A percentile compares a stretch with the other conserved stretches of the same genome.
phyloP scores from a whole-genome alignment of 2,329 filamentous ascomycete genomes.

The Lasiodiplodia hormozganensis region DNA sequence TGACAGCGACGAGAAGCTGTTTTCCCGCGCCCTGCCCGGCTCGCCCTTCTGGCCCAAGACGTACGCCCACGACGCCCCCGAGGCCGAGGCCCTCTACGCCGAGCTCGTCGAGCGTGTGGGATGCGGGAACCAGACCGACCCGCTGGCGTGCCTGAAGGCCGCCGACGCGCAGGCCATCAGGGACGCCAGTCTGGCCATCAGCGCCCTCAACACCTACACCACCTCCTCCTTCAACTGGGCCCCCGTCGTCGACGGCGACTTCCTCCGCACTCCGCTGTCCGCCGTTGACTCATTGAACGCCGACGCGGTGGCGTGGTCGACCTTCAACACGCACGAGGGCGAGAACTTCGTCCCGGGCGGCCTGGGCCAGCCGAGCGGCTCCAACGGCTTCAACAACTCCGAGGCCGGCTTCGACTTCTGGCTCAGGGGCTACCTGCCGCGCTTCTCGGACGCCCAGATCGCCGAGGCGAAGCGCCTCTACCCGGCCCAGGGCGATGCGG shows the following conservation, averaged over 20 bases:
- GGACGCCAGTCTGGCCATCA: constrained; percentile 59
- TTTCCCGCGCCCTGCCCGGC: constrained; percentile 58
- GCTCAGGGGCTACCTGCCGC: constrained; percentile 62
- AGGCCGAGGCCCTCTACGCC: constrained; percentile 61
- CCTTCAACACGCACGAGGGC: constrained; percentile 69
- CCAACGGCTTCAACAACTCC: constrained; percentile 59
- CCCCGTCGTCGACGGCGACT: constrained; percentile 64
- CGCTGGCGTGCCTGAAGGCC: constrained; percentile 60
- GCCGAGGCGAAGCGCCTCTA: constrained; percentile 54
- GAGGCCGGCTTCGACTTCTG: constrained; percentile 58
- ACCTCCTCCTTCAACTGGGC: constrained; percentile 66
- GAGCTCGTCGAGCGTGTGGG: constrained; percentile 56
- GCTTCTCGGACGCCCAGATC: constrained; percentile 51
- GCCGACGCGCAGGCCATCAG: constrained; percentile 61
- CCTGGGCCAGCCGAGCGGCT: constrained; percentile 46
- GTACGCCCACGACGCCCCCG: constrained; percentile 58
- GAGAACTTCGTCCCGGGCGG: constrained; percentile 66
- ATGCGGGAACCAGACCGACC: constrained; percentile 52
- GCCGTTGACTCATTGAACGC: constrained; percentile 51
- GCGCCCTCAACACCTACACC: constrained; percentile 58
- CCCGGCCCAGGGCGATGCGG: constrained; percentile 55
- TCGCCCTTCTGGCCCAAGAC: constrained; percentile 68
- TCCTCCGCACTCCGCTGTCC: constrained; percentile 58
- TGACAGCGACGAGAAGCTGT: constrained; percentile 49
- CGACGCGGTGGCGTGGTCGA: constrained; percentile 57